Base-by-base conservation (phyloP, 306 rosid genomes). In the Carpinus fangiana region DNA sequence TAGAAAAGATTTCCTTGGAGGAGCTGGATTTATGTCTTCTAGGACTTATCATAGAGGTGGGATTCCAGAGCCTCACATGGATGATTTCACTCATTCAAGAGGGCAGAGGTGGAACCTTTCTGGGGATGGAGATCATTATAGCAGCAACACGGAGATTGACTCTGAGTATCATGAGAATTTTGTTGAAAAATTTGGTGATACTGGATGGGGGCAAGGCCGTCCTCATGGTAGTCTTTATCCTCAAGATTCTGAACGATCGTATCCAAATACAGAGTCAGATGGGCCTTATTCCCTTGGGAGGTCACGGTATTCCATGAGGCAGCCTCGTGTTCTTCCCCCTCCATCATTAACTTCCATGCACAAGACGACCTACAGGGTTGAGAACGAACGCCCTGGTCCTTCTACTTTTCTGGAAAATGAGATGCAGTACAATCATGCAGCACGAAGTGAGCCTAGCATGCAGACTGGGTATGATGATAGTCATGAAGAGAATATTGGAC, bases 301-400 rank as follows among this genome's bases (percentile, higher is more conserved):
- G 87, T 88, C 97, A 61, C 87, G 98, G 20, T 90, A 89, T 82
- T 80, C 97, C 59, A 73, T 82, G 73, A 89, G 93, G 87, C 98
- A 95, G 86, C 98, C 98, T 62, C 95, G 97, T 50, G 98, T 95
- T 84, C 93, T 88, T 23, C 98, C 98, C 69, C 98, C 98, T 38
- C 98, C 98, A 11, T 78, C 94, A 12, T 51, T 95, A 23, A 80
- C 90, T 82, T 74, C 92, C 36, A 82, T 84, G 52, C 92, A 86
- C 82, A 92, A 85, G 84, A 81, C 86, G 65, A 47, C 81, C 56
- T 84, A 86, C 79, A 81, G 90, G 81, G 81, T 71, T 57, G 95
- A 82, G 72, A 79, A 80, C 85, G 92, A 85, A 66, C 80, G 74
- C 72, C 77, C 90, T 31, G 86, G 88, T 34, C 69, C 95, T 66